These are phyloP conservation scores for Aschersonia sp. DNA, from an alignment of 2,329 filamentous ascomycete genomes.

Conservation along the genomic window DNA sequence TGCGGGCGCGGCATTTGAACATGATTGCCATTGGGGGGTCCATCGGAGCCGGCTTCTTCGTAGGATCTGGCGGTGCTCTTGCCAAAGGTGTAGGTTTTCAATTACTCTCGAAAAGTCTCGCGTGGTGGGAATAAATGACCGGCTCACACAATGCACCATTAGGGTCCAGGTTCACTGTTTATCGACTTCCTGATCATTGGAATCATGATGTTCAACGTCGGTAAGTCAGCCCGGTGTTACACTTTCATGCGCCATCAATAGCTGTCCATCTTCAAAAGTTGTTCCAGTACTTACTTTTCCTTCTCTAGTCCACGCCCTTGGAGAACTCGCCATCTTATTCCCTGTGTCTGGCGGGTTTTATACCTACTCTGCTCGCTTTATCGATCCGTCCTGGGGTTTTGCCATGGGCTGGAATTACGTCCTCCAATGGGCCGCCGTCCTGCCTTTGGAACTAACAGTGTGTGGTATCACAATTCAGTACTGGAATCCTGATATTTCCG, in stretches of 20 bases:
- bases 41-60: slow-evolving; percentile 49
- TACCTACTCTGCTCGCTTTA: slow-evolving; percentile 42
- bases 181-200: slow-evolving; percentile 5
- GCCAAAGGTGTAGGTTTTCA: slow-evolving; percentile 31
- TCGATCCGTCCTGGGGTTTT: slow-evolving; percentile 42
- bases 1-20: slow-evolving; percentile 41
- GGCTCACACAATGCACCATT: background rate
- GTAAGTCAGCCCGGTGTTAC: slow-evolving; percentile 8
- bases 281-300: background rate
- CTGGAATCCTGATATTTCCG: slow-evolving; percentile 29
- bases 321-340: slow-evolving; percentile 42
- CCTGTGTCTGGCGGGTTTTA: slow-evolving; percentile 48
- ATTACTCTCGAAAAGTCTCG: slow-evolving; percentile 24
- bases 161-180: slow-evolving; percentile 5
- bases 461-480: slow-evolving; percentile 35
- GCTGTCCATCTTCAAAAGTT: background rate
- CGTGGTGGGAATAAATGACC: background rate
- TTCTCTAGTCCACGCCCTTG: slow-evolving; percentile 34
- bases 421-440: slow-evolving; percentile 31
- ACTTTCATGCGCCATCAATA: no score
- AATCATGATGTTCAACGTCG: slow-evolving; percentile 6
- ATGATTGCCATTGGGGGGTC: slow-evolving; percentile 49
- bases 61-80: slow-evolving; percentile 41
- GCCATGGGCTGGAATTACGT: slow-evolving; percentile 37
- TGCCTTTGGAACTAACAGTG: slow-evolving; percentile 33